Base-by-base conservation (phyloP, 2,329 filamentous ascomycete species). In the Alternaria triticina region DNA sequence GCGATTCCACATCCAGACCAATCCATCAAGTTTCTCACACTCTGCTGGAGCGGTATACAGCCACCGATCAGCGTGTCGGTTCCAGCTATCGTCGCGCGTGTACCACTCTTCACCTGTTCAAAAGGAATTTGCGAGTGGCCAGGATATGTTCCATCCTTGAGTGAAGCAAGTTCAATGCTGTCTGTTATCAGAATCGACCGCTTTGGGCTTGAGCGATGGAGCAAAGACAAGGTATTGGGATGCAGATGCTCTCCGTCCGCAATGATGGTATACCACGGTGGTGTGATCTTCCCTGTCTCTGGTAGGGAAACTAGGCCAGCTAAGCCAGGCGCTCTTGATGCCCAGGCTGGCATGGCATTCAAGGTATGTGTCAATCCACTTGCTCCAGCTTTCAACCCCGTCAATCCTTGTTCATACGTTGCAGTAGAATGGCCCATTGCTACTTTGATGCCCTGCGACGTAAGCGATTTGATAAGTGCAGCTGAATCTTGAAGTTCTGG, bases 221-320 rank as follows among this genome's bases (percentile, higher is more conserved):
- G 81, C 30, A 87, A 77, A 0, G 81, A 81, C 0, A 85, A 79
- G 1, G 86, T 81, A 15, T 76, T 74, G 1, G 85, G 85, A 66
- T 87, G 85, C 4, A 88, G 74, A 63, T 88, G 86, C 54, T 86
- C 81, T 30, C 83, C 83, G 62, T 88, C 86, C 4, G 85, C 77
- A 25, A 88, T 87, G 49, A 87, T 73, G 22, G 82, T 83, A 75
- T 82, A 87, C 72, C 82, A 87, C 2, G 85, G 84, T 10, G 78
- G 51, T 28, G 60, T 61, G 46, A 74, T 64, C 9, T 65, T 57
- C 51, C 70, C 56, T 59, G 61, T 69, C 9, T 58, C 25, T 0
- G 69, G 75, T 1, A 80, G 67, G 2, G 77, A 72, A 15, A 81
- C 69, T 4, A 82, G 62, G 25, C 85, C 86, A 30, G 83, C 80